Evolutionary conservation across 345 rosid species (phyloP).

Genomic region (Turnera subulata): DNA sequence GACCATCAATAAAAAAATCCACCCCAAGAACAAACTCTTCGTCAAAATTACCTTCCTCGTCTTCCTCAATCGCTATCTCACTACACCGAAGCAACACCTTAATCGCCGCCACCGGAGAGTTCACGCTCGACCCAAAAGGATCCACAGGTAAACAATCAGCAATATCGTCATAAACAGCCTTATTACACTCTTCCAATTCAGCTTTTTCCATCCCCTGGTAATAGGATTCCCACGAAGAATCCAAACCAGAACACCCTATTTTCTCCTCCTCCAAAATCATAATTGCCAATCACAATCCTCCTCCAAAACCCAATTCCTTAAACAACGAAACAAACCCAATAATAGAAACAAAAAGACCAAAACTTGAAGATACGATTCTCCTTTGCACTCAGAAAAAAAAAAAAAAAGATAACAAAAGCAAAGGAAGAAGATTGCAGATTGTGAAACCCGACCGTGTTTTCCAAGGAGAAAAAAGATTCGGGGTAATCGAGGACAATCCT

Average conservation of each 20-base stretch:
- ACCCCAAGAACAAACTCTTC: constrained; percentile 8
- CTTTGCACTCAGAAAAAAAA: not conserved
- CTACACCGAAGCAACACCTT: constrained; percentile 4
- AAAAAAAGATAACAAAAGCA: not conserved
- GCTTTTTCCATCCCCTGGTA: constrained; percentile 1
- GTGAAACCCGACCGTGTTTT: too few species aligned
- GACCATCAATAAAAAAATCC: constrained; percentile 15
- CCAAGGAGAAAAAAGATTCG: too few species aligned
- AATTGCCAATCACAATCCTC: not conserved
- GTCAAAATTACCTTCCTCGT: not conserved
- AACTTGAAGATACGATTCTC: not conserved
- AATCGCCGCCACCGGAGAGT: constrained; percentile 6
- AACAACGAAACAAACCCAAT: constrained; percentile 7
- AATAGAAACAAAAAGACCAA: too few species aligned
- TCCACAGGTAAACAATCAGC: constrained; percentile 17
- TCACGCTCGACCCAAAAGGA: constrained; percentile 15
- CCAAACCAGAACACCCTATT: constrained; percentile 15
- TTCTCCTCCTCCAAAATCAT: not conserved
- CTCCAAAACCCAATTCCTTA: constrained; percentile 13
- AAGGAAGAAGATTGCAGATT: not conserved
- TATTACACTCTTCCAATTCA: constrained; percentile 13
- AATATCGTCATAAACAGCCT: constrained; percentile 15
- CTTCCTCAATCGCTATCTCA: not conserved
- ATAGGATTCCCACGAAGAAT: constrained; percentile 13
- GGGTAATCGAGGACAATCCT: too few species aligned